Base-by-base conservation (phyloP, 345 rosid species). In the Diplotaxis tenuifolia region DNA sequence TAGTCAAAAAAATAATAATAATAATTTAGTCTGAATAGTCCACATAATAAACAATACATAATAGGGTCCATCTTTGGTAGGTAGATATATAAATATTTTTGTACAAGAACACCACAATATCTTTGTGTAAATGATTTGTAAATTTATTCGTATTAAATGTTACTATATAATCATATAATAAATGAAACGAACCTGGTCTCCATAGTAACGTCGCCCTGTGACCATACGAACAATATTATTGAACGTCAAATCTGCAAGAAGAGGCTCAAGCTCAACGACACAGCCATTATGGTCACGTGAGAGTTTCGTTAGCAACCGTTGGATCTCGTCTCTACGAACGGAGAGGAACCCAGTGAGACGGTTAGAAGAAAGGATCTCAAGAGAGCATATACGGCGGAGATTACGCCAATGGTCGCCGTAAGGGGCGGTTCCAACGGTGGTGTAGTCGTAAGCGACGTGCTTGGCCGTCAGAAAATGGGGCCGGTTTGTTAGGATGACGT, bases 361-460 rank as follows among this genome's bases (percentile, higher is more conserved):
- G 27, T 49, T 50, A 1, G 83, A 23, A 6, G 88, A 84, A 65
- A 87, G 84, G 25, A 84, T 38, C 59, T 87, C 84, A 5, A 75
- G 59, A 32, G 77, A 76, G 16, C 81, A 56, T 4, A 85, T 71
- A 11, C 89, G 88, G 50, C 88, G 82, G 4, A 83, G 82, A 79
- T 12, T 78, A 50, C 88, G 78, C 89, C 89, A 86, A 42, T 69
- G 67, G 22, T 75, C 76, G 4, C 92, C 88, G 31, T 84, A 84
- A 19, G 82, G 60, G 3, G 88, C 83, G 75, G 78, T 76, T 9
- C 75, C 83, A 6, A 31, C 9, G 0, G 81, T 3, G 0, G 40
- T 61, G 28, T 77, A 75, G 49, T 80, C 71, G 31, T 82, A 86
- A 1, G 83, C 81, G 5, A 83, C 29, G 61, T 75, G 29, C 19